Evolutionary conservation across 805 yeast genomes (phyloP), one percentile per base, ranked within the genome.

Genomic region (Myxozyma kluyveri): DNA sequence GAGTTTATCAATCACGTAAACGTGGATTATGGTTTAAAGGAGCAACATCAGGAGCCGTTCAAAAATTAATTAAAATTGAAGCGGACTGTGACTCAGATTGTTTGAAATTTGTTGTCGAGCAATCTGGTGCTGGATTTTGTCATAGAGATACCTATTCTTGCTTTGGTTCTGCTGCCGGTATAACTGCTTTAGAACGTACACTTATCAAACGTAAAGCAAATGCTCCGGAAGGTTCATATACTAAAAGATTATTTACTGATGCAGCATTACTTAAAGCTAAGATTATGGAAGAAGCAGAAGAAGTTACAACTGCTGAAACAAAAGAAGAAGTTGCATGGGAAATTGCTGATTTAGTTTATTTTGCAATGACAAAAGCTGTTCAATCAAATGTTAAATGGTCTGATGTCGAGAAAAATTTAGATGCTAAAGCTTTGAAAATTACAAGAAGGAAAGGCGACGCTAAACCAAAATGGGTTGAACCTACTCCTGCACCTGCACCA

Each of bases 21-120:
- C 82, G 88, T 56, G 98, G 95, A 40, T 76, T 93, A 53, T 93
- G 99, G 99, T 86, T 83, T 68, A 93, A 93, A 69, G 99, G 99
- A 27, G 84, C 85, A 50, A 87, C 96, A 1, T 86, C 96, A n/a
- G 99, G 99, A 19, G 95, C 96, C 47, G 87, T 95, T 1, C 99
- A 93, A 72, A 75, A 76, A 60, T 75, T 93, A 43, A 60, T 85
- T 22, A 71, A 75, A 40, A 68, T 93, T 51, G 84, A 81, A 48
- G 70, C 80, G 55, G 99, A 93, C 71, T 93, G 99, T 70, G 99
- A 93, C 70, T 82, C 86, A 42, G 99, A 93, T 68, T 86, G 95
- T 57, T 71, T 93, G 63, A 84, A 87, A 72, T 88, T 91, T 65
- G 77, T 84, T 19, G 99, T 93, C 27, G 83, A 81, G 59, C 97